Evolutionary conservation across 345 rosid species (phyloP), one percentile per base, ranked within the genome.

Genomic region (Pistacia atlantica): DNA sequence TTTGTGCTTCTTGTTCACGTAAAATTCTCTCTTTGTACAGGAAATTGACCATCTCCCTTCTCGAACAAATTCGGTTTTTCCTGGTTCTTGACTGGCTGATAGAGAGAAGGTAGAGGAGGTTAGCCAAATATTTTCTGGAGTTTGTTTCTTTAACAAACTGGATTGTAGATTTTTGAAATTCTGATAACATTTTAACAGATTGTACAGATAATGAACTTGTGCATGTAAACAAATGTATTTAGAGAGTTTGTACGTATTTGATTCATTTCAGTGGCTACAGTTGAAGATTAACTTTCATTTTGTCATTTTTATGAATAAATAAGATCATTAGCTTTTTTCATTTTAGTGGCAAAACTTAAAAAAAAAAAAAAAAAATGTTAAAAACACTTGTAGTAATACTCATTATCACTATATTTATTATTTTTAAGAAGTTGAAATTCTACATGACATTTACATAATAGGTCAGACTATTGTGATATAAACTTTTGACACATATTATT

Each of bases 121-220:
- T 42, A 45, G 66, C 42, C 4, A n/a, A 42, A 42, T 74, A 33
- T 74, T 75, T 56, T 28, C 7, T 16, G 31, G 22, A 5, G 9
- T 38, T 28, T 55, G 22, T 66, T 56, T 67, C 9, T 25, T 10
- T 72, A 38, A 37, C n/a, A 8, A 75, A 22, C 10, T 5, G 55
- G 12, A 2, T 28, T 61, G 46, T 51, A 31, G 25, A 38, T 31
- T 69, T 49, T 51, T 22, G 16, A 17, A 1, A 49, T 54, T 37
- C 14, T 37, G 52, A 22, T 20, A 60, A 72, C 3, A 4, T 75
- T 65, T 65, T 35, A 46, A 52, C 67, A 45, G 57, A 35, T 11
- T 75, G 78, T 75, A 75, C 42, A 65, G 58, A 46, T 38, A 8
- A 25, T 68, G 71, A 45, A 62, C n/a, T 25, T 52, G 8, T 42